Evolutionary conservation across 805 yeast species (phyloP), one percentile per base, ranked within the genome.

Genomic region (Spathaspora girioi): DNA sequence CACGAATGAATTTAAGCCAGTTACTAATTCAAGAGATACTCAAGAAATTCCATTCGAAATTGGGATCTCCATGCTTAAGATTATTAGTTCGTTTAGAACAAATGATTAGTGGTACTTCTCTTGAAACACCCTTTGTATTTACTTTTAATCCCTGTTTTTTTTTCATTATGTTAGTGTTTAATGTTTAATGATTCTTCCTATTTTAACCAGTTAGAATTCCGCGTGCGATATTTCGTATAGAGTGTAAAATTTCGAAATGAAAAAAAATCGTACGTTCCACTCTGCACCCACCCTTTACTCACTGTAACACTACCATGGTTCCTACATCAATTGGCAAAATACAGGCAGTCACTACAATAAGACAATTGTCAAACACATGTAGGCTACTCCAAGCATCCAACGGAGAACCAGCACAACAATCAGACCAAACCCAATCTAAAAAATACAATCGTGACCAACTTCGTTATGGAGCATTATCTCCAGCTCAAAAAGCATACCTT

Each of bases 401-500:
- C 6, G 26, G 26, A 31, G 35, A 43, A 43, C 47, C 11, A 14
- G n/a, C n/a, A n/a, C n/a, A n/a, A n/a, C 38, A 19, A 44, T 23
- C 26, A 23, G 38, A 45, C 14, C 40, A 45, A 31, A 11, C 14
- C 26, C 11, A 49, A 14, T 46, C 59, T 15, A 60, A 62, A 48
- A 55, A 62, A 48, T 59, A 59, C 50, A 49, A 53, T 35, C 59
- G 65, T 12, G 55, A 61, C 19, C 64, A 68, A 45, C 57, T 73
- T 2, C 65, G 63, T 49, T 73, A 71, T 51, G 78, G 77, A 0
- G 57, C 65, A 6, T 59, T 75, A 49, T 69, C 76, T 26, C 62
- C 65, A 43, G 87, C 89, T 0, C 94, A 87, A 61, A 71, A 72
- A 52, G 92, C 92, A 0, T 88, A 78, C 56, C 72, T 88, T 20